A percentile compares a stretch with the other conserved stretches of the same genome.
phyloP scores from a whole-genome alignment of 2,329 filamentous ascomycete genomes.

The Pseudogymnoascus sp. region DNA sequence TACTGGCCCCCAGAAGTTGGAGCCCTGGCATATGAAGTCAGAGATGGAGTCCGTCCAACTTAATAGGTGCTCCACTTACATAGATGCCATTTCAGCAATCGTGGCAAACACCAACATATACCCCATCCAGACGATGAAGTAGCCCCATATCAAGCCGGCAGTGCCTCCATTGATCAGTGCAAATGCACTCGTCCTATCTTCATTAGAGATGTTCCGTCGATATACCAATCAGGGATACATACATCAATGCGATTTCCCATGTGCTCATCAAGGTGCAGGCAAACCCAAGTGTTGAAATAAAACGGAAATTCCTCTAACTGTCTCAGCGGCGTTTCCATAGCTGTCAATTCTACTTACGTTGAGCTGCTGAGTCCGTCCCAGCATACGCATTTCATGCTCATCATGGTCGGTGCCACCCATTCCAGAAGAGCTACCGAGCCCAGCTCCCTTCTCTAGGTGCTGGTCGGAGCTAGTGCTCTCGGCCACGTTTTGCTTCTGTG shows the following conservation, averaged over 20 bases:
- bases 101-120: slow-evolving; percentile 22
- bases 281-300: slow-evolving; percentile 37
- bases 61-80: slow-evolving; percentile 16
- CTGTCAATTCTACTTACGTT: slow-evolving; percentile 16
- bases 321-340: background rate
- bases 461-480: slow-evolving; percentile 6
- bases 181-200: slow-evolving; percentile 30
- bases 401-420: slow-evolving; percentile 27
- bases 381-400: slow-evolving; percentile 30
- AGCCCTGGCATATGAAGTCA: slow-evolving; percentile 31
- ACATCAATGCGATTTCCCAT: slow-evolving; percentile 37
- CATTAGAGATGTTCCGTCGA: slow-evolving; percentile 15
- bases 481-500: background rate
- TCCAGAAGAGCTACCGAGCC: slow-evolving; percentile 17
- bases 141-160: slow-evolving; percentile 36
- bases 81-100: slow-evolving; percentile 26
- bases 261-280: slow-evolving; percentile 38
- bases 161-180: slow-evolving; percentile 20
- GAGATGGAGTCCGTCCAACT: background rate
- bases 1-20: slow-evolving; percentile 53
- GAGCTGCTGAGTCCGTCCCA: slow-evolving; percentile 28
- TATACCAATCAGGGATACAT: slow-evolving; percentile 13
- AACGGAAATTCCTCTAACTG: slow-evolving; percentile 34
- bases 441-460: slow-evolving; percentile 14
- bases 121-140: slow-evolving; percentile 31